A percentile compares a stretch with the other conserved stretches of the same genome.
Evolutionary conservation across 176 grass and related monocot species (phyloP).

Genomic region (Carex myosuroides): DNA sequence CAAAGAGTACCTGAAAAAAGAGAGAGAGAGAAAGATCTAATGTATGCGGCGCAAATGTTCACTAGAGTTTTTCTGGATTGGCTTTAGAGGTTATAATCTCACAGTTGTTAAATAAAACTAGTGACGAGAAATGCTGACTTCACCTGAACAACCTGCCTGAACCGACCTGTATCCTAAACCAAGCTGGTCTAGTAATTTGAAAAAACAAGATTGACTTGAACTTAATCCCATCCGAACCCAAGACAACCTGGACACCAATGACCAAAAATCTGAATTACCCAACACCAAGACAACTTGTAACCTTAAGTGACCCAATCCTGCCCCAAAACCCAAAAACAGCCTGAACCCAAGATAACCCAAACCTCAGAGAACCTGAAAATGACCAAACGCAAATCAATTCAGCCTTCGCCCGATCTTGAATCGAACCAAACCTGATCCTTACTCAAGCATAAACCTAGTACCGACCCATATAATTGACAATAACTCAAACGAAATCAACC

Average conservation of each 20-base stretch:
- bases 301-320: background rate
- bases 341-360: background rate
- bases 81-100: background rate
- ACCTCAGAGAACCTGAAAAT: background rate
- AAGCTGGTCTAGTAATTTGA: background rate
- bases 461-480: background rate
- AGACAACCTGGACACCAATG: background rate
- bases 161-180: background rate
- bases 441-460: background rate
- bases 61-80: background rate
- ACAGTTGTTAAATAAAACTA: background rate
- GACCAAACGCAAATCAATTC: background rate
- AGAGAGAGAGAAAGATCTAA: background rate
- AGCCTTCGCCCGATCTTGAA: background rate
- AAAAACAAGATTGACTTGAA: background rate
- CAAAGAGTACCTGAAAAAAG: slow-evolving; percentile 68
- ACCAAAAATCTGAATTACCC: too few relatives aligned
- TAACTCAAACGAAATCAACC: background rate
- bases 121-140: background rate
- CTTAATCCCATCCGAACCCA: background rate
- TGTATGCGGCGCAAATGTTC: background rate
- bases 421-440: background rate
- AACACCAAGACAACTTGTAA: background rate
- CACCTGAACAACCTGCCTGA: background rate
- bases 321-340: background rate